phyloP scores from a whole-genome alignment of 2,329 filamentous ascomycete genomes.

The Aureobasidium namibiae region DNA sequence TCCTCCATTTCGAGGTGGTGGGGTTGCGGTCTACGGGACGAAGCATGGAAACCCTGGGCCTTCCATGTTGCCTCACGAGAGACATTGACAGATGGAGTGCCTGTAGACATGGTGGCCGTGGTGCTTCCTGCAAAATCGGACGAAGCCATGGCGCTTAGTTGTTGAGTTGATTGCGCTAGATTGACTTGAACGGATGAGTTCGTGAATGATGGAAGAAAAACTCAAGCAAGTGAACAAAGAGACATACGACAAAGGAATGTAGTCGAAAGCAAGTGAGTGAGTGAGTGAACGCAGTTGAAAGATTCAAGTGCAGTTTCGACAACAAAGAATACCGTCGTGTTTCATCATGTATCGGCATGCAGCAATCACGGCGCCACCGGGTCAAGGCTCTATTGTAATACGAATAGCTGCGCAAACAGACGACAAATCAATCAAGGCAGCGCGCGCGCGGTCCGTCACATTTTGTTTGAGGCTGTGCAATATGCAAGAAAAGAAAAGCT shows the following conservation, averaged over 20 bases:
- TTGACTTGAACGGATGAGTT: background rate
- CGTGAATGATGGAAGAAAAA: background rate
- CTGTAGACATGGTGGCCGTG: constrained; percentile 10
- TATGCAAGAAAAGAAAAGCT: constrained; percentile 6
- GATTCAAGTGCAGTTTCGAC: background rate
- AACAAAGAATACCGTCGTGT: constrained; percentile 7
- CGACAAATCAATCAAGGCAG: background rate
- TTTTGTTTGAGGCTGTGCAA: constrained; percentile 7
- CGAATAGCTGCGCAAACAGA: background rate
- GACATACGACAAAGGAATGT: background rate
- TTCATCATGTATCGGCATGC: constrained; percentile 7
- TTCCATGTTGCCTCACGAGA: constrained; percentile 12
- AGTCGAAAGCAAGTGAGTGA: background rate
- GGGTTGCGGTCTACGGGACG: constrained; percentile 14
- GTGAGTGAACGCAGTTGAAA: background rate
- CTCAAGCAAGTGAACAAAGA: background rate
- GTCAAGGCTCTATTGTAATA: background rate
- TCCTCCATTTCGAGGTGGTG: constrained; percentile 23
- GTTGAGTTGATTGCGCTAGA: background rate
- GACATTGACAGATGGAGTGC: constrained; percentile 1
- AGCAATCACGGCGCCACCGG: background rate
- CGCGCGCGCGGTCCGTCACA: background rate
- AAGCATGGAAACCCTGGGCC: background rate
- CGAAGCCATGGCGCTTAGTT: background rate
- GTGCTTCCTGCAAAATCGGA: constrained; percentile 7